Evolutionary conservation across 495 filamentous ascomycete genomes (phyloP).

Genomic region (Podospora bellae-mahoneyi): DNA sequence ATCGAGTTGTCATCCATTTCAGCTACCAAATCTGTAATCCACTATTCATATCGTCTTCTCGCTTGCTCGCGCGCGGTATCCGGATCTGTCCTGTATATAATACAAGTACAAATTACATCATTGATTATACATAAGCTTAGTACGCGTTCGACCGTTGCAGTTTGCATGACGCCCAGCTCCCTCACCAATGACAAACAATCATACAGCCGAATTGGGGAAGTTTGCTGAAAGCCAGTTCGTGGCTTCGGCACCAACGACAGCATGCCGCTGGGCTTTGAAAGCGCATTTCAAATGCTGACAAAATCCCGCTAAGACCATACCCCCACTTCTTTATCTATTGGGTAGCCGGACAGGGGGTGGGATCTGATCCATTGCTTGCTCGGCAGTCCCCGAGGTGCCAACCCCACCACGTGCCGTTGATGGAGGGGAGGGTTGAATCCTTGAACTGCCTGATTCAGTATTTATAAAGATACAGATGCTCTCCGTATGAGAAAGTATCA

Average conservation of each 20-base stretch:
- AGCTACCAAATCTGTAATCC: background rate
- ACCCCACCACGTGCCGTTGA: background rate
- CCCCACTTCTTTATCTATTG: background rate
- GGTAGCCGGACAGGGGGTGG: no score
- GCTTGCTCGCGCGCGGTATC: background rate
- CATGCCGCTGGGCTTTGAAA: background rate
- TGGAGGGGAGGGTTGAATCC: no score
- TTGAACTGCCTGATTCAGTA: background rate
- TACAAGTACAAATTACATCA: background rate
- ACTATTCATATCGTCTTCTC: background rate
- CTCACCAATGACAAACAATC: background rate
- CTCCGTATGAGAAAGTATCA: no score
- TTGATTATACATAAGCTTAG: background rate
- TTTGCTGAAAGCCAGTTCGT: background rate
- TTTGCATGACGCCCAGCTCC: background rate
- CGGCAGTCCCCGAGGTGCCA: background rate
- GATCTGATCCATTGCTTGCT: background rate
- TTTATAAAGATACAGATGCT: background rate
- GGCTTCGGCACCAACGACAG: background rate
- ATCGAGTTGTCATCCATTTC: background rate
- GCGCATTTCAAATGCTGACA: constrained; percentile 21
- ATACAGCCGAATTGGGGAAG: background rate
- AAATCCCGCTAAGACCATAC: background rate
- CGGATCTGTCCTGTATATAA: background rate
- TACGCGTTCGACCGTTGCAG: background rate